A percentile compares a stretch with the other conserved stretches of the same genome.
Conservation (phyloP, 1,139 yeast genomes). For the Blastobotrys ciferrii region DNA sequence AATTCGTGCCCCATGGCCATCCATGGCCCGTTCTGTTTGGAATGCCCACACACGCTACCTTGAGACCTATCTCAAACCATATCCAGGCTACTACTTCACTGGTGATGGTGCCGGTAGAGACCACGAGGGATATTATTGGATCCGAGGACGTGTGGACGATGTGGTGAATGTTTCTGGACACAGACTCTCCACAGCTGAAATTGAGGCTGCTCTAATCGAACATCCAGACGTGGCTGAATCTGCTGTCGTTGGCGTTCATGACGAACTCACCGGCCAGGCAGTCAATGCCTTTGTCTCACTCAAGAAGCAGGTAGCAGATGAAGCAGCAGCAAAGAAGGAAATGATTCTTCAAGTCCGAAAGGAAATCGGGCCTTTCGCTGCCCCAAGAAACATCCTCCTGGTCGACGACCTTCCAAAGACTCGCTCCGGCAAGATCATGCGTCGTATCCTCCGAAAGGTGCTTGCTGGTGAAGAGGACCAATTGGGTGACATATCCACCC, state of each 20-base stretch:
- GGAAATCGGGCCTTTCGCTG: conserved; percentile 97
- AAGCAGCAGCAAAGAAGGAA: conserved; percentile 66
- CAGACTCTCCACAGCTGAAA: conserved; percentile 94
- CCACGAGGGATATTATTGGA: conserved; percentile 96
- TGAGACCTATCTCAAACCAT: conserved; percentile 93
- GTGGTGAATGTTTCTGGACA: conserved; percentile 98
- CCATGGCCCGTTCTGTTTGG: conserved; percentile 97
- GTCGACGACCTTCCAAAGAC: conserved; percentile 96
- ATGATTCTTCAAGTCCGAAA: conserved; percentile 85
- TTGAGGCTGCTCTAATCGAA: conserved; percentile 86
- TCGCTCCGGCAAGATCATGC: conserved; percentile 97
- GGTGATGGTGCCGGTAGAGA: conserved; percentile 99
- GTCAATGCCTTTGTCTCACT: conserved; percentile 91
- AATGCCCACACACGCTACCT: conserved; percentile 84
- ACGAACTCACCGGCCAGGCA: conserved; percentile 97
- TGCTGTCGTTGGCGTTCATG: conserved; percentile 92
- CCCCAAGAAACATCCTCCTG: conserved; percentile 86
- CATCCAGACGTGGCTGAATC: conserved; percentile 82
- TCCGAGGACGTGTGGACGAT: conserved; percentile 97
- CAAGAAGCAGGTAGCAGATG: conserved; percentile 55
- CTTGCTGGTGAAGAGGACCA: conserved; percentile 88
- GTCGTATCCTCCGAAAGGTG: conserved; percentile 93
- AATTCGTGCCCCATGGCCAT: conserved; percentile 89
- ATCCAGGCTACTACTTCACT: conserved; percentile 95
- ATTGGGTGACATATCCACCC: conserved; percentile 88